Base-by-base conservation (phyloP, 805 yeast species). In the Ogataea saltuana region DNA sequence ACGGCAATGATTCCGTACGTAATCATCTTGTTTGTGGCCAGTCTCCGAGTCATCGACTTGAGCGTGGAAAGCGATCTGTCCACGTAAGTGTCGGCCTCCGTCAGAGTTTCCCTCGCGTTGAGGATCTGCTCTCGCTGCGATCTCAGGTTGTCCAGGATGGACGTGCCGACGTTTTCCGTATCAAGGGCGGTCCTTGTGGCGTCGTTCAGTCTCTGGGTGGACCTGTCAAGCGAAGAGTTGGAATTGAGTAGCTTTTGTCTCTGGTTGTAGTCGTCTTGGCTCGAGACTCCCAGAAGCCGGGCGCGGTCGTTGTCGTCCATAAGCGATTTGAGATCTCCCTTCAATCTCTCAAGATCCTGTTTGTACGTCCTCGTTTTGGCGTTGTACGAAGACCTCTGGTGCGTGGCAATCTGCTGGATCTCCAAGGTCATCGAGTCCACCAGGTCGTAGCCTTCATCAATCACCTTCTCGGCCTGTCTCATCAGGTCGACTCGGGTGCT, bases 1-100 rank as follows among this genome's bases (percentile, higher is more conserved):
- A 91, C 90, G 6, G 86, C 96, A 42, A 91, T 91, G 44, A 91
- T 91, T 9, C 95, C 95, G 57, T 88, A 87, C 44, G 95, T 87
- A 50, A 91, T 85, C 53, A 90, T 74, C 64, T 88, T 85, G 65
- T 91, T 91, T 5, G 97, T 91, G 9, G 95, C 88, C 73, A 90
- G 74, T 56, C 98, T 72, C 65, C 98, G 76, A 19, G 96, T 85
- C 99, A 93, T 93, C 15, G 87, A 76, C 56, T 88, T 81, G 56
- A 93, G 71, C 1, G 98, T 93, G 44, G 85, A 78, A 43, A 93
- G 76, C 43, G 93, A 83, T 60, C 85, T 83, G 65, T 93, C 98
- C 41, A 93, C 96, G 58, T 90, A 88, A 1, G 85, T 80, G 61
- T 93, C 98, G 0, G 98, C 98, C 49, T 89, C 91, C 65, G 78